Percentiles rank a stretch among this genome's conserved stretches.
Evolutionary conservation across 2,329 filamentous ascomycete genomes (phyloP).

Genomic region (Penicillium rolfsii): DNA sequence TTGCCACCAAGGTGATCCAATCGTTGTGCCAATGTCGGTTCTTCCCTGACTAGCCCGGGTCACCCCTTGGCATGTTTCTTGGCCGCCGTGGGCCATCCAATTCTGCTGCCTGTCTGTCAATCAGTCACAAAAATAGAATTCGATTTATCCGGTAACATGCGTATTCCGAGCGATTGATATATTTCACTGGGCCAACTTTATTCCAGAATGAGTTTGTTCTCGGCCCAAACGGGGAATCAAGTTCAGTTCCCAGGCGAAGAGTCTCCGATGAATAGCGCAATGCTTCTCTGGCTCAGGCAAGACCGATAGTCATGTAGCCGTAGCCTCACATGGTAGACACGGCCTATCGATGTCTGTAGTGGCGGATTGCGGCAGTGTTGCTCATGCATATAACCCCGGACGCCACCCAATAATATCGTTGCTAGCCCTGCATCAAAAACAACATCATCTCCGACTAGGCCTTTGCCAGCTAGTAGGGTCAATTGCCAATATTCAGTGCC

Average conservation of each 20-base stretch:
- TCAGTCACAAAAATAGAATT: constrained; percentile 9
- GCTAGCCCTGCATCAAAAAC: not conserved
- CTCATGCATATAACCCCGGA: not conserved
- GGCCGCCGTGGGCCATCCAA: constrained; percentile 6
- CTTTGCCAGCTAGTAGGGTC: not conserved
- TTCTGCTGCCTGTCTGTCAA: constrained; percentile 17
- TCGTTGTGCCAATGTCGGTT: not conserved
- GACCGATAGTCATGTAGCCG: not conserved
- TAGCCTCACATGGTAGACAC: not conserved
- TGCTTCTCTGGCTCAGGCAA: not conserved
- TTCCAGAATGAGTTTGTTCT: not conserved
- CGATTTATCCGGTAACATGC: not conserved
- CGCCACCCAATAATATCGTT: not conserved
- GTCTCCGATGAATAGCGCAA: not conserved
- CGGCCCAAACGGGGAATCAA: not conserved
- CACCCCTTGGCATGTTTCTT: not conserved
- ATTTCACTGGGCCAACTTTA: not conserved
- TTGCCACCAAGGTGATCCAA: not conserved
- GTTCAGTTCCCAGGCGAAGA: not conserved
- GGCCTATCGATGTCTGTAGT: not conserved
- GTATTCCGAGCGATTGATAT: not conserved
- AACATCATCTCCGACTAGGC: not conserved
- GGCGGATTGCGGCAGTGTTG: not conserved
- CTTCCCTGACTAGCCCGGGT: not conserved
- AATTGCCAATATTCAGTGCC: not conserved